Conservation (phyloP, 2,329 filamentous ascomycete species). For the Lecanicillium sp. region DNA sequence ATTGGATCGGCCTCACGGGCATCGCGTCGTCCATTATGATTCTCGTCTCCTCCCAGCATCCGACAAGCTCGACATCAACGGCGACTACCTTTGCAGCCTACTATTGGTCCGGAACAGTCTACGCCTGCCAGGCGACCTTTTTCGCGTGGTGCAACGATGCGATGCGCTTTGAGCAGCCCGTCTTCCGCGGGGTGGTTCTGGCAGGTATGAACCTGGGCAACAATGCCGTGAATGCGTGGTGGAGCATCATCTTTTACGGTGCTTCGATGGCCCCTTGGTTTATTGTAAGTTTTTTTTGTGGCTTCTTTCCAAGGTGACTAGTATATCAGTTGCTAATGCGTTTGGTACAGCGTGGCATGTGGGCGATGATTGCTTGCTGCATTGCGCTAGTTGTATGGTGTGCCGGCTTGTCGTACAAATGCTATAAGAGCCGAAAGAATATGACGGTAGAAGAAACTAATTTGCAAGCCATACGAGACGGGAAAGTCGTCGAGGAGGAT, state of each 20-base stretch:
- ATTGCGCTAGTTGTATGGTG: constrained; percentile 56
- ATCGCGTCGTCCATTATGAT: constrained; percentile 56
- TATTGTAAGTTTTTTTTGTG: constrained; percentile 34
- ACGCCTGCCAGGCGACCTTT: constrained; percentile 66
- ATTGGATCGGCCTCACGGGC: constrained; percentile 59
- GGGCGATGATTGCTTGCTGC: constrained; percentile 60
- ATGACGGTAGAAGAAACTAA: no score
- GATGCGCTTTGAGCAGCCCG: constrained; percentile 54
- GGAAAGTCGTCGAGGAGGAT: no score
- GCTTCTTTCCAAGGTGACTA: no score
- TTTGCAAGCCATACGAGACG: no score
- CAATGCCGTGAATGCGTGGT: constrained; percentile 65
- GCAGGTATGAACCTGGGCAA: constrained; percentile 65
- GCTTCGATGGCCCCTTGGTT: constrained; percentile 61
- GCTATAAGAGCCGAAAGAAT: no score
- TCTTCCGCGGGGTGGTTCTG: constrained; percentile 58
- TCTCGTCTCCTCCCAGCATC: constrained; percentile 39
- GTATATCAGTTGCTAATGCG: constrained; percentile 2
- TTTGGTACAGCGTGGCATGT: constrained; percentile 52
- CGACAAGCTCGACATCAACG: constrained; percentile 32
- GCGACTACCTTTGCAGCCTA: constrained; percentile 55
- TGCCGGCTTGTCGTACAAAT: constrained; percentile 36
- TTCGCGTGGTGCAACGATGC: constrained; percentile 72
- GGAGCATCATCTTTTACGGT: constrained; percentile 64
- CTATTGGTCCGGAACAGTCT: constrained; percentile 63